Base-by-base conservation (phyloP, 1,284 basidiomycete genomes). In the Hemileccinum hortonii region DNA sequence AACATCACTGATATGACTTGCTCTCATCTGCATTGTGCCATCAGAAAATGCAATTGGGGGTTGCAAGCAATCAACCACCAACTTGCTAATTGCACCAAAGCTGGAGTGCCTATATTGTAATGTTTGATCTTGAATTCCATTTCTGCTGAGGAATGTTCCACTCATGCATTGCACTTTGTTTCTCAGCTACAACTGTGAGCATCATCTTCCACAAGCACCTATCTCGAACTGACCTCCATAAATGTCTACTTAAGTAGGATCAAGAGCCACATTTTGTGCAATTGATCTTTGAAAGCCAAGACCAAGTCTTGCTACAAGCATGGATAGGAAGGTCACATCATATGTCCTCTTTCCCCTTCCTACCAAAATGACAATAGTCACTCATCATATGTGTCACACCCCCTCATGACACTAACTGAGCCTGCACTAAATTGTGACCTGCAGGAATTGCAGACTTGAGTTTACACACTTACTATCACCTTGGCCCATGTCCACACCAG, bases 301-400 rank as follows among this genome's bases (percentile, higher is more conserved):
- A 77, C 90, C 57, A 93, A 93, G 72, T 77, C 86, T 4, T 94
- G 92, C 79, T 94, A 93, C 80, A 89, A 87, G 72, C 95, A 92
- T 70, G 81, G 81, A 22, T 75, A 79, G 62, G 84, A 87, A 65
- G 86, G 87, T 24, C 87, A 89, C 62, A 81, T 89, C 56, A 86
- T 89, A 56, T 59, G 84, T 53, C 12, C 4, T n/a, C 73, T n/a
- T 9, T 22, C 6, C 4, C 11, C 7, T 4, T 24, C 8, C 14
- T 19, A 21, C 33, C 22, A 15, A 11, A 4, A 6, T 21, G 30
- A 26, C 26, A 9, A 26, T 26, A 9, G 6, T 26, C 26, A 9
- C 9, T 9, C n/a, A n/a, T n/a, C n/a, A n/a, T n/a, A n/a, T n/a
- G n/a, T 9, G 26, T 26, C 26, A 26, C 9, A 9, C 26, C 9